A percentile compares a stretch with the other conserved stretches of the same genome.
Evolutionary conservation across 805 yeast species (phyloP).

Genomic region (Metschnikowia matae): DNA sequence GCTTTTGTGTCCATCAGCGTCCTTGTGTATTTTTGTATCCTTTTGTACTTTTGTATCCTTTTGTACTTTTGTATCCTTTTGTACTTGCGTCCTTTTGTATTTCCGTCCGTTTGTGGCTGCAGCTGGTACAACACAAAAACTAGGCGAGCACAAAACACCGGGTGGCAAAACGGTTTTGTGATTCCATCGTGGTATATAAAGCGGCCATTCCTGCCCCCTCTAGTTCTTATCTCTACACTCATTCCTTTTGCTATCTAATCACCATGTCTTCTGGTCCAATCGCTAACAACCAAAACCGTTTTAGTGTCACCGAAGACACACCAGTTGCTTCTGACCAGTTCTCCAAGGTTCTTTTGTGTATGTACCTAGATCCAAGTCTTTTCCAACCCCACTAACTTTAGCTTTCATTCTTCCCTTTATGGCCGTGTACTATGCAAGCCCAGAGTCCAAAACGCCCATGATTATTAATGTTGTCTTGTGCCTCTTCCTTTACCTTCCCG

Average conservation of each 20-base stretch:
- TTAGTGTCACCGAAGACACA: background rate
- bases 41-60: too few species aligned
- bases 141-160: background rate
- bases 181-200: background rate
- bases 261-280: slow-evolving; percentile 1
- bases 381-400: background rate
- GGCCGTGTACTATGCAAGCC: slow-evolving; percentile 1
- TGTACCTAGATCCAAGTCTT: background rate
- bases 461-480: slow-evolving; percentile 69
- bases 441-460: slow-evolving; percentile 8
- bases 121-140: background rate
- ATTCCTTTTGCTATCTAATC: background rate
- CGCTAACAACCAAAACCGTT: background rate
- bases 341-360: slow-evolving; percentile 5
- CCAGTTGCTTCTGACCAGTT: background rate
- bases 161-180: background rate
- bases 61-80: too few species aligned
- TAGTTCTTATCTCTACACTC: background rate
- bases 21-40: too few species aligned
- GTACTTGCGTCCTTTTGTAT: background rate
- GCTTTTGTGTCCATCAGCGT: too few species aligned
- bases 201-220: background rate
- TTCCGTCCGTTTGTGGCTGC: background rate
- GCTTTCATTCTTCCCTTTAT: slow-evolving; percentile 3
- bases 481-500: slow-evolving; percentile 71